Evolutionary conservation across 2,329 filamentous ascomycete genomes (phyloP).

Genomic region (Venturiaceae sp.): DNA sequence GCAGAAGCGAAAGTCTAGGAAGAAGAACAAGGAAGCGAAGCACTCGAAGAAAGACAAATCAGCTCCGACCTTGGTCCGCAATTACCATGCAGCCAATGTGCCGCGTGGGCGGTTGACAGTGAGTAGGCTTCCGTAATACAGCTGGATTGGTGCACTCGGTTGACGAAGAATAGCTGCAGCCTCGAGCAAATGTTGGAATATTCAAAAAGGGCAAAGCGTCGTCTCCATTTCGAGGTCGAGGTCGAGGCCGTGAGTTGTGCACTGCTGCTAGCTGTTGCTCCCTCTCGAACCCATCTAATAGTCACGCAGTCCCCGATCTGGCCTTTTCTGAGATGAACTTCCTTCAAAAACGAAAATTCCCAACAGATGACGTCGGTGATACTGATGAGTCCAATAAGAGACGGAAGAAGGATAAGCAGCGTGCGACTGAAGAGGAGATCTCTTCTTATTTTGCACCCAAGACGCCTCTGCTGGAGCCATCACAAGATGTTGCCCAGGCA

Average conservation of each 20-base stretch:
- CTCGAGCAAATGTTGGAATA: constrained; percentile 29
- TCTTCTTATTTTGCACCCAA: constrained; percentile 33
- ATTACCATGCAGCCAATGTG: constrained; percentile 35
- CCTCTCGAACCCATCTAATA: not conserved
- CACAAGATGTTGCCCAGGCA: constrained; percentile 3
- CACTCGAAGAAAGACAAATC: constrained; percentile 23
- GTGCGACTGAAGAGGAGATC: constrained; percentile 29
- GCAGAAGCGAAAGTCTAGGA: constrained; percentile 6
- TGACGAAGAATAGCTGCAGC: constrained; percentile 28
- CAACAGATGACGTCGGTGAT: constrained; percentile 17
- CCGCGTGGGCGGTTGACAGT: constrained; percentile 37
- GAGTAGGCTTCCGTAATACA: constrained; percentile 11
- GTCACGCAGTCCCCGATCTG: constrained; percentile 38
- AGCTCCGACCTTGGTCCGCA: constrained; percentile 27
- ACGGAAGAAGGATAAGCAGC: constrained; percentile 21
- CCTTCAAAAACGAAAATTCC: constrained; percentile 26
- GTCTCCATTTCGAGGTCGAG: constrained; percentile 31
- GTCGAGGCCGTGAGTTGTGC: constrained; percentile 29
- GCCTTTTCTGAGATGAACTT: constrained; percentile 43
- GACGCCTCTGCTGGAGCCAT: constrained; percentile 16
- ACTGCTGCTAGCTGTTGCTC: not conserved
- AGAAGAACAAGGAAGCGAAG: constrained; percentile 19
- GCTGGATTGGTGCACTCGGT: not conserved
- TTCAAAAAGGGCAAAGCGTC: constrained; percentile 40
- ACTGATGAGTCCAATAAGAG: constrained; percentile 17